These are phyloP conservation scores for Fusarium sambucinum DNA, from an alignment of 2,329 filamentous ascomycete species.

Conservation along the genomic window DNA sequence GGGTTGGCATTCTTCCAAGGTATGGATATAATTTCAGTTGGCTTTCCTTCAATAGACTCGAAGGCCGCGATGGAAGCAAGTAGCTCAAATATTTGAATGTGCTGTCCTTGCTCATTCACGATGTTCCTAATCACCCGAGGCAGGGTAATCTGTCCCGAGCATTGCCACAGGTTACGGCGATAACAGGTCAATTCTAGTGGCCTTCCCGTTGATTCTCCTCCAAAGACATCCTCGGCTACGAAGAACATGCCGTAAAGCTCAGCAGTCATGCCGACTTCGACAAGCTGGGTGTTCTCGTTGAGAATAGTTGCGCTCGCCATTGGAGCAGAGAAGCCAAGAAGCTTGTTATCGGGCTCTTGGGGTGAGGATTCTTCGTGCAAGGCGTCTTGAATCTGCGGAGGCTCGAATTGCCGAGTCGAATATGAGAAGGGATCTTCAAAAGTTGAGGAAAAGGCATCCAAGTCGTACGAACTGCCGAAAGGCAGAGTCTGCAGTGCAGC, in stretches of 20 bases:
- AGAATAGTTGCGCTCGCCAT: constrained; percentile 71
- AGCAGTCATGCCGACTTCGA: constrained; percentile 75
- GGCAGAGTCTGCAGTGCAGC: constrained; percentile 56
- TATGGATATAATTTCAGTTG: constrained; percentile 94
- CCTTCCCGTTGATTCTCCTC: constrained; percentile 66
- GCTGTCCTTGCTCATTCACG: constrained; percentile 79
- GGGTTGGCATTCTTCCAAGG: constrained; percentile 88
- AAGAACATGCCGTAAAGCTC: constrained; percentile 92
- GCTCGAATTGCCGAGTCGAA: constrained; percentile 62
- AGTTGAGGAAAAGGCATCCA: constrained; percentile 69
- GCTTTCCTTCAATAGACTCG: constrained; percentile 92
- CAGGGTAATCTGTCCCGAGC: constrained; percentile 86
- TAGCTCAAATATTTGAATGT: constrained; percentile 80
- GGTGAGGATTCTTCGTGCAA: constrained; percentile 63
- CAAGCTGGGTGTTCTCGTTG: constrained; percentile 73
- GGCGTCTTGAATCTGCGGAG: constrained; percentile 58
- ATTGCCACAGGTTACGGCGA: constrained; percentile 93
- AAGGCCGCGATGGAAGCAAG: constrained; percentile 86
- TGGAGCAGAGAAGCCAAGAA: constrained; percentile 79
- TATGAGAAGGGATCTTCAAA: constrained; percentile 76
- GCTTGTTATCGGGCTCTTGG: constrained; percentile 73
- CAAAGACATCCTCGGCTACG: constrained; percentile 83
- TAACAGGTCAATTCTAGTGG: constrained; percentile 93
- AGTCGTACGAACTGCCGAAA: constrained; percentile 71
- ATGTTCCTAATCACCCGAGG: constrained; percentile 79